Conservation (phyloP, 805 yeast genomes). For the Ogataea neopini region DNA sequence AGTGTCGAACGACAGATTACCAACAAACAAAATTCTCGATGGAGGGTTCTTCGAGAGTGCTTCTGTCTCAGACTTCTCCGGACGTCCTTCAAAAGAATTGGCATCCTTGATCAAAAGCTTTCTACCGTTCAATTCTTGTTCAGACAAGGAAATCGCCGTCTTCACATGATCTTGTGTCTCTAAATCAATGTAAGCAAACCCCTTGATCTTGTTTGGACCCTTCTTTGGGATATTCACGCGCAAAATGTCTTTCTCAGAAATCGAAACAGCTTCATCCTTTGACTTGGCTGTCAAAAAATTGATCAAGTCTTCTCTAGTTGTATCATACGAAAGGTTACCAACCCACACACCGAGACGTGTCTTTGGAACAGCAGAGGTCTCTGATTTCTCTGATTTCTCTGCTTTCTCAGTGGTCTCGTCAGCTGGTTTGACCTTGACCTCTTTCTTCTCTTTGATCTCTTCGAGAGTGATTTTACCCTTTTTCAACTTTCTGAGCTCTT, state of each 20-base stretch:
- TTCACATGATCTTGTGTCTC: slow-evolving; percentile 57
- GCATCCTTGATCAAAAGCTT: slow-evolving; percentile 83
- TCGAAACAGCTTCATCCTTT: slow-evolving; percentile 36
- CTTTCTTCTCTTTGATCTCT: slow-evolving; percentile 44
- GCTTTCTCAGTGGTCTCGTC: background rate
- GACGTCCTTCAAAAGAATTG: slow-evolving; percentile 84
- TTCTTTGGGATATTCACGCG: slow-evolving; percentile 81
- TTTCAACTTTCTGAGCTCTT: slow-evolving; percentile 83
- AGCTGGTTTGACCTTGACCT: slow-evolving; percentile 11
- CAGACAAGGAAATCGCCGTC: slow-evolving; percentile 67
- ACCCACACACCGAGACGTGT: slow-evolving; percentile 78
- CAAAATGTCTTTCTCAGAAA: slow-evolving; percentile 60
- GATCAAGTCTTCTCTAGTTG: slow-evolving; percentile 70
- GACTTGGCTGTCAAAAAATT: slow-evolving; percentile 67
- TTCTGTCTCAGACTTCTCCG: slow-evolving; percentile 49
- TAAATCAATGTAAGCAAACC: slow-evolving; percentile 92
- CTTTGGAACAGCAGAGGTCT: slow-evolving; percentile 38
- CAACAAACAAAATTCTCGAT: slow-evolving; percentile 84
- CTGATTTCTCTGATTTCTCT: slow-evolving; percentile 5
- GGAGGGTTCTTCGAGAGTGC: slow-evolving; percentile 76
- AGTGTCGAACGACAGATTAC: slow-evolving; percentile 90
- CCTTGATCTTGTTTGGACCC: slow-evolving; percentile 65
- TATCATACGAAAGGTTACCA: slow-evolving; percentile 87
- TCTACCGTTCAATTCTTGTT: slow-evolving; percentile 76
- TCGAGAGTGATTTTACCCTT: slow-evolving; percentile 68